phyloP scores from a whole-genome alignment of 192 early-diverging fungal species.

The Entomortierella lignicola region DNA sequence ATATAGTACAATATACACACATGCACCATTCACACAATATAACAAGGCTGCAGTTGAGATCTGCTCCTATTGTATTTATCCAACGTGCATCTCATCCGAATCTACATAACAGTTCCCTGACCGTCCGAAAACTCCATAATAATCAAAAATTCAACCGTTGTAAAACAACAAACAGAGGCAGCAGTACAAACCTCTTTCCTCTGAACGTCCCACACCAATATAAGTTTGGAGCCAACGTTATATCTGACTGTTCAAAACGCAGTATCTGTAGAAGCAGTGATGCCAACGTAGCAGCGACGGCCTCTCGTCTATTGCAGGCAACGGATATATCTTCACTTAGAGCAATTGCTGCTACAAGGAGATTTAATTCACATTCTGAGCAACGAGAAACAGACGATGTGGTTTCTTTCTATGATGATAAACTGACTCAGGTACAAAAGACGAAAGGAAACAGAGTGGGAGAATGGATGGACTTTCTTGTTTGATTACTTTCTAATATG shows the following conservation, averaged over 20 bases:
- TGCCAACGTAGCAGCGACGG: neutral
- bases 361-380: constrained; percentile 29
- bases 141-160: neutral
- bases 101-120: neutral
- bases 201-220: too few relatives aligned
- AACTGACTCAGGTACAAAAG: constrained; percentile 41
- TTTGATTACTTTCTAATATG: too few relatives aligned
- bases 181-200: neutral
- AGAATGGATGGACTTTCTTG: too few relatives aligned
- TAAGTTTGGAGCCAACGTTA: neutral
- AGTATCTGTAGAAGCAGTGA: neutral
- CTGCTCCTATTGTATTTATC: neutral
- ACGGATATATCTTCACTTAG: constrained; percentile 9
- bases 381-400: constrained; percentile 34
- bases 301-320: constrained; percentile 3
- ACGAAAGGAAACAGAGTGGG: neutral
- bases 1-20: too few relatives aligned
- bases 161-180: neutral
- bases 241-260: too few relatives aligned
- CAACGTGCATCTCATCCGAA: neutral
- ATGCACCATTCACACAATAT: constrained; percentile 1
- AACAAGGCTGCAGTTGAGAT: neutral
- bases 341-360: constrained; percentile 13
- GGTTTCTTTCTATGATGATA: constrained; percentile 54
- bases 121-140: neutral